Base-by-base conservation (phyloP, 2,329 filamentous ascomycete species). In the Hirsutella rhossiliensis region DNA sequence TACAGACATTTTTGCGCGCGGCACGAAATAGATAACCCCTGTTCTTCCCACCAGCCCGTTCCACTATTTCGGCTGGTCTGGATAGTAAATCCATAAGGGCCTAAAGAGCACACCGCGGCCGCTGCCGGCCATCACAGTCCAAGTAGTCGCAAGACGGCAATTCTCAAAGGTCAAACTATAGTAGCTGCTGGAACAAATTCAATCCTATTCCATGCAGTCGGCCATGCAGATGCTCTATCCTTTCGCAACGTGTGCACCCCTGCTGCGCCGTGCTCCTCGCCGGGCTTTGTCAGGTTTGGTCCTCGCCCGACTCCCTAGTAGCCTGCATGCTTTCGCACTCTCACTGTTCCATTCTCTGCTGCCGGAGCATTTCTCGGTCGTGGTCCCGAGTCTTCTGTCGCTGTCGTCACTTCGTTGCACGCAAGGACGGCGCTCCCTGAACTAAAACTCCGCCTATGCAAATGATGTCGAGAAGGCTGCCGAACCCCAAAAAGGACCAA, bases 391-490 rank as follows among this genome's bases (percentile, higher is more conserved):
- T 45, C 32, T 31, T 30, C 32, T 32, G 23, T 30, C 23, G 23
- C 23, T 6, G 9, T 27, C 23, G 23, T 27, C 5, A 9, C 23
- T 27, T 27, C 3, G 3, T 27, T 27, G 23, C 9, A 27, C 23
- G 23, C 23, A 27, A 9, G 9, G 23, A 27, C 23, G 6, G 23
- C 23, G 6, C 23, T 27, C 6, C n/a, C 9, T 45, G 42, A 43
- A 42, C 47, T 40, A 43, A 29, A 42, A 47, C 45, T 47, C 45
- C 45, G 38, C 37, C 38, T 29, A 44, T 45, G 43, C 43, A 27
- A 38, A 34, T 44, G 12, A 31, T 31, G 11, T 17, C 38, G 31
- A 44, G 38, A 15, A n/a, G 7, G 28, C 8, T 11, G 19, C n/a
- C 29, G 8, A 15, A n/a, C 12, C 23, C 18, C 19, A 11, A 19